Base-by-base conservation (phyloP, 1,284 basidiomycete genomes). In the Ceratorhiza oryzae-sativae region DNA sequence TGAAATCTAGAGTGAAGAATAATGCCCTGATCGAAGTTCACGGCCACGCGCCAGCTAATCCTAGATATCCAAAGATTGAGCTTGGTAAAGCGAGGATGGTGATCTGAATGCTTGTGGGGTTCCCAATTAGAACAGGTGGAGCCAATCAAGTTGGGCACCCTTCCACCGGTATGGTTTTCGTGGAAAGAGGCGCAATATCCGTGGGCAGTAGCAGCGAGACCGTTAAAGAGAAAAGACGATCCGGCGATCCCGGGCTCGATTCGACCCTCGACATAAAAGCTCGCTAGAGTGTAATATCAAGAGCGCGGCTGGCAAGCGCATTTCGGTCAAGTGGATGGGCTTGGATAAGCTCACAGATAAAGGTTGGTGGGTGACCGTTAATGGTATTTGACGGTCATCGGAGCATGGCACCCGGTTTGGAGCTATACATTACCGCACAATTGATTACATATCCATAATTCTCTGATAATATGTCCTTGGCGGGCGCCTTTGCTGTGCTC, bases 181-280 rank as follows among this genome's bases (percentile, higher is more conserved):
- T 55, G 27, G 51, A 55, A n/a, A 12, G 51, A 55, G 51, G 12
- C 13, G n/a, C 51, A 5, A 60, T 42, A 45, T 30, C 36, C 20
- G 23, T 60, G 23, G 39, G 25, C 32, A 42, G 8, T 13, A 41
- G 41, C 36, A 20, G 58, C 58, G 25, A 60, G 4, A 45, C 25
- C 39, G 39, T 25, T 18, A 60, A 18, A 45, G 45, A 60, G 23
- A 60, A 60, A 60, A 60, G 45, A 42, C 58, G 15, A 20, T 30
- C 12, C 58, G 58, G 58, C 25, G 41, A 60, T 45, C 58, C 45
- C 58, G 58, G 58, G 39, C 36, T 25, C 30, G 25, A 45, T 18
- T 59, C 9, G 36, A 41, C n/a, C 58, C 36, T 27, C 15, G 9
- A 34, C 10, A 60, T 42, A 30, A 13, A 55, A 34, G 27, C 34